Evolutionary conservation across 176 grass and related monocot species (phyloP), one percentile per base, ranked within the genome.

Genomic region (Juncus effusus): DNA sequence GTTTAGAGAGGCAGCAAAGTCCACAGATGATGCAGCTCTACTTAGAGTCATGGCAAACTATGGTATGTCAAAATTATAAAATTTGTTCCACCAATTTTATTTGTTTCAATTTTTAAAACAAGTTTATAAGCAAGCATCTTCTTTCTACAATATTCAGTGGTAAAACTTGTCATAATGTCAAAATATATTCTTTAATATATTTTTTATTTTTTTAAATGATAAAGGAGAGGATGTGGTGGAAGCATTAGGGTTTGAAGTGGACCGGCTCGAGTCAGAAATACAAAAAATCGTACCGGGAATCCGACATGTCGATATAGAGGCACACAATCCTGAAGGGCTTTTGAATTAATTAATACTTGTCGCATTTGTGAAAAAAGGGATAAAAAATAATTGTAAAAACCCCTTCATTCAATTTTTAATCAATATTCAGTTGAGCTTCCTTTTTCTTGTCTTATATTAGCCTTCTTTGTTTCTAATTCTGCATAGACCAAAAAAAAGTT

Each of bases 281-380:
- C n/a, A 99, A 72, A 99, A 85, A 51, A 83, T 99, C 65, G 95
- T 93, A 42, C 95, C 95, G 55, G 95, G 95, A 13, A 93, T 94
- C 56, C 85, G 51, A 64, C 86, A 99, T 85, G 95, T 90, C 37
- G 95, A 99, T 80, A 99, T 94, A 40, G 95, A 99, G 63, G 85
- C 89, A 59, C 95, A 99, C 78, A 94, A 99, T 70, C 95, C 95
- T 4, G 89, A 99, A 78, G 89, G 62, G 50, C 79, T 87, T 42
- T 64, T 78, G 42, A 56, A 79, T 62, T 78, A 78, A 47, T 47
- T 28, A 70, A 38, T 55, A 57, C 54, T 55, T 7, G 52, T 53
- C 12, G 51, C 51, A 70, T 70, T 56, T 56, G 5, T 7, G 11
- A 6, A 54, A 53, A 37, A 35, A 13, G 63, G 19, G 19, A 28